A percentile compares a stretch with the other conserved stretches of the same genome.
phyloP scores from a whole-genome alignment of 768 basidiomycete genomes.

The Tylopilus subfusipes region DNA sequence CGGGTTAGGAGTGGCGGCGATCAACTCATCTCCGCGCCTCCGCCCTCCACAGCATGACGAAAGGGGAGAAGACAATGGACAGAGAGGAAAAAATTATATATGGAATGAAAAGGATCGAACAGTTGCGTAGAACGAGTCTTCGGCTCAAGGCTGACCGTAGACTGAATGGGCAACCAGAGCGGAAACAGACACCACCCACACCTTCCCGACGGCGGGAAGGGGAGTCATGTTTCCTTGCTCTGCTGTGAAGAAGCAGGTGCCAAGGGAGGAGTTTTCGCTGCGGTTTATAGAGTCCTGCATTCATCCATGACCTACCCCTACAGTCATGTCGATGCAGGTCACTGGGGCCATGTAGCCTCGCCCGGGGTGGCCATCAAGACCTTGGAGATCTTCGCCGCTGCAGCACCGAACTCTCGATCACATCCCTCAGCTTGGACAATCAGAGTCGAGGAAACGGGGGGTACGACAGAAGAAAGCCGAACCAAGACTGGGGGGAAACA shows the following conservation, averaged over 20 bases:
- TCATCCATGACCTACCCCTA: slow-evolving; percentile 1
- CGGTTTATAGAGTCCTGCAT: background rate
- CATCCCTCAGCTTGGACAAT: slow-evolving; percentile 3
- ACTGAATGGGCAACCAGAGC: slow-evolving; percentile 8
- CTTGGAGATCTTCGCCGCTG: slow-evolving; percentile 16
- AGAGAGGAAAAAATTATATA: background rate
- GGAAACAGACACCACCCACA: background rate
- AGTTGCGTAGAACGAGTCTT: background rate
- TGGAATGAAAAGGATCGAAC: background rate
- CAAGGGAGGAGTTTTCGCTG: slow-evolving; percentile 2
- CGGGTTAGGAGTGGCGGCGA: slow-evolving; percentile 26
- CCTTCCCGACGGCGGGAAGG: slow-evolving; percentile 5
- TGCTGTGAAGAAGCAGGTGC: slow-evolving; percentile 3
- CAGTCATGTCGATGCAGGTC: slow-evolving; percentile 15
- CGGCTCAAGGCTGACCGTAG: background rate
- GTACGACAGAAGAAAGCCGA: background rate
- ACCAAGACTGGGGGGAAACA: slow-evolving; percentile 1
- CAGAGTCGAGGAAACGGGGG: slow-evolving; percentile 19
- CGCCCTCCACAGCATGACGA: slow-evolving; percentile 14
- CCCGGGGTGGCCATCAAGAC: background rate
- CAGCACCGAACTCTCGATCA: slow-evolving; percentile 6
- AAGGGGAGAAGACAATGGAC: slow-evolving; percentile 7
- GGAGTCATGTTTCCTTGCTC: slow-evolving; percentile 1
- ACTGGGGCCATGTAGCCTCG: slow-evolving; percentile 2
- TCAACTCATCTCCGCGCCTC: slow-evolving; percentile 28